These are phyloP conservation scores for Euphorbia tirucalli DNA, from an alignment of 345 rosid species.

Conservation along the genomic window DNA sequence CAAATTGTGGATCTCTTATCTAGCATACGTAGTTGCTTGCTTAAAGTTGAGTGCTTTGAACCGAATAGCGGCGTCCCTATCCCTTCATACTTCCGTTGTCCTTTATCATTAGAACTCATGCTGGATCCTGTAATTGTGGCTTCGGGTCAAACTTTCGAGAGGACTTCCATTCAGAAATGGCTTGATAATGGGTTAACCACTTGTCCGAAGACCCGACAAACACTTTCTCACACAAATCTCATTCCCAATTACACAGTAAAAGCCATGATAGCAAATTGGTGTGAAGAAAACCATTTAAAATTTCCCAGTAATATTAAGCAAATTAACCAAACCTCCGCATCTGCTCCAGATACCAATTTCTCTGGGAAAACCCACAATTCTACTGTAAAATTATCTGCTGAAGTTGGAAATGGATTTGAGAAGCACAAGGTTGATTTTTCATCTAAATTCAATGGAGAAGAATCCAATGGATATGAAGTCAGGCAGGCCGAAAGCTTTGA, in stretches of 20 bases:
- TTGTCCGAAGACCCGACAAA: conserved; percentile 82
- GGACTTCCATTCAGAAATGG: conserved; percentile 85
- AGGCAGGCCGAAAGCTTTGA: conserved; percentile 49
- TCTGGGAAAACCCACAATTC: conserved; percentile 55
- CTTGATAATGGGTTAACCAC: conserved; percentile 67
- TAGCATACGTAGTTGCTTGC: conserved; percentile 64
- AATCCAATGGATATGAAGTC: conserved; percentile 32
- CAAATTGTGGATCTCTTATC: conserved; percentile 54
- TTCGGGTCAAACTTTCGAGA: conserved; percentile 94
- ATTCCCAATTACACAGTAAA: conserved; percentile 90
- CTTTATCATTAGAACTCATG: conserved; percentile 89
- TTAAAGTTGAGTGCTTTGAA: conserved; percentile 51
- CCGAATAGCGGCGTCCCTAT: conserved; percentile 52
- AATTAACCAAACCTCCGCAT: conserved; percentile 32
- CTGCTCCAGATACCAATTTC: conserved; percentile 40
- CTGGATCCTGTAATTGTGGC: conserved; percentile 88
- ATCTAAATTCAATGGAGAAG: conserved; percentile 45
- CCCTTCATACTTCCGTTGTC: conserved; percentile 83
- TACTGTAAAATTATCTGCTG: conserved; percentile 56
- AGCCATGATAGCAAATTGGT: conserved; percentile 86
- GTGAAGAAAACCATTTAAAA: conserved; percentile 56
- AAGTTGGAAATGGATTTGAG: conserved; percentile 56
- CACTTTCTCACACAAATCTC: conserved; percentile 65
- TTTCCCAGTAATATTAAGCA: conserved; percentile 32
- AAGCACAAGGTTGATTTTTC: conserved; percentile 49